Conservation (phyloP, 305 asterid genomes). For the Solanum hybrid region DNA sequence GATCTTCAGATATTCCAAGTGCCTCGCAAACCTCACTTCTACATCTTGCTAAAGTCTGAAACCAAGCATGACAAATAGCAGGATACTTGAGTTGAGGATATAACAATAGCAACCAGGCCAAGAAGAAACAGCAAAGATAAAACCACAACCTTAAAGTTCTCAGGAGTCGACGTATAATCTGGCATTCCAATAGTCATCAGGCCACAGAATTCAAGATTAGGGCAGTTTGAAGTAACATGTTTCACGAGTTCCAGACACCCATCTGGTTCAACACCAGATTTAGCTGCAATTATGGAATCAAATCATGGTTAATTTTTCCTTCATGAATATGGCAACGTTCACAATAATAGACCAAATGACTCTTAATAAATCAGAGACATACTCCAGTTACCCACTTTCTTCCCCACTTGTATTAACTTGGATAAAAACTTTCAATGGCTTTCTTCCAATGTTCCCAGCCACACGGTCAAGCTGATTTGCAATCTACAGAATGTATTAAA, state of each 20-base stretch:
- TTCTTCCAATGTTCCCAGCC: conserved; percentile 64
- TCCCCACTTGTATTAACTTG: conserved; percentile 98
- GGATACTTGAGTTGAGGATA: not conserved
- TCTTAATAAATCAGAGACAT: conserved; percentile 14
- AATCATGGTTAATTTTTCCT: not conserved
- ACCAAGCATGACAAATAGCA: conserved; percentile 14
- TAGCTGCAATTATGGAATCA: conserved; percentile 46
- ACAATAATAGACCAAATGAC: not conserved
- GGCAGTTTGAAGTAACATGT: conserved; percentile 52
- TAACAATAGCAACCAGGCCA: not conserved
- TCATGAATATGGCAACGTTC: not conserved
- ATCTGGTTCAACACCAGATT: conserved; percentile 76
- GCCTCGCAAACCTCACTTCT: conserved; percentile 69
- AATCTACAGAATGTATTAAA: conserved; percentile 34
- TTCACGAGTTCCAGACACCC: conserved; percentile 65
- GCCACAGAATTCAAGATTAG: conserved; percentile 81
- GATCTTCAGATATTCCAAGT: conserved; percentile 64
- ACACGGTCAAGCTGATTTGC: conserved; percentile 79
- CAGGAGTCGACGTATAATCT: conserved; percentile 94
- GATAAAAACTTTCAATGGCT: conserved; percentile 72
- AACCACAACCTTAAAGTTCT: conserved; percentile 72
- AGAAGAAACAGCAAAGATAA: not conserved
- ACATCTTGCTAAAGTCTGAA: conserved; percentile 70
- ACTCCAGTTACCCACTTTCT: conserved; percentile 70
- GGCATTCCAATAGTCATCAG: conserved; percentile 95